Conservation (phyloP, 2,329 filamentous ascomycete species). For the Lizonia empirigonia region DNA sequence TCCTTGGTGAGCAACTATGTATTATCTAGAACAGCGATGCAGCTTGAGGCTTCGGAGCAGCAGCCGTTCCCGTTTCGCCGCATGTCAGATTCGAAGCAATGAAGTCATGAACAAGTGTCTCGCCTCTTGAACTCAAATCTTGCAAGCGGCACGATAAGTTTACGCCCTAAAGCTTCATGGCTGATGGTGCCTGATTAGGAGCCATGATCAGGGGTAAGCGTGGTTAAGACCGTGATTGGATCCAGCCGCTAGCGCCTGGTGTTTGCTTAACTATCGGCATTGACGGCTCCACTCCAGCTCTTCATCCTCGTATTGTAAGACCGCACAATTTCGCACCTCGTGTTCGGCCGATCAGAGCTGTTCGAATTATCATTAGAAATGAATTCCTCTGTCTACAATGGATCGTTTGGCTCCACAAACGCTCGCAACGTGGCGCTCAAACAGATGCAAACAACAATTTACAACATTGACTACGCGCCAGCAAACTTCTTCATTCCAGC, state of each 20-base stretch:
- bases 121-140: neutral
- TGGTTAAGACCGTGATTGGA: conserved; percentile 6
- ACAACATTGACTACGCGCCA: neutral
- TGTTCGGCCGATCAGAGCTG: conserved; percentile 1
- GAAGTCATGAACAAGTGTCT: conserved; percentile 13
- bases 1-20: conserved; percentile 7
- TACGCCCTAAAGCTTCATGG: conserved; percentile 31
- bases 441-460: neutral
- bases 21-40: conserved; percentile 10
- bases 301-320: conserved; percentile 8
- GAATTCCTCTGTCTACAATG: neutral
- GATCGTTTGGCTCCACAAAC: neutral
- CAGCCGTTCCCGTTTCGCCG: neutral
- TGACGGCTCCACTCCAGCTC: conserved; percentile 13
- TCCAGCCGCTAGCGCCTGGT: conserved; percentile 20
- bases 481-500: conserved; percentile 11
- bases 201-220: conserved; percentile 20
- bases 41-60: neutral
- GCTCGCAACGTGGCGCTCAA: neutral
- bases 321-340: conserved; percentile 6
- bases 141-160: conserved; percentile 18
- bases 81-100: conserved; percentile 15
- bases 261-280: conserved; percentile 25
- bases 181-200: neutral
- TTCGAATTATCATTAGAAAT: neutral